These are phyloP conservation scores for Exophiala alcalophila DNA, from an alignment of 2,329 filamentous ascomycete species.

Conservation along the genomic window DNA sequence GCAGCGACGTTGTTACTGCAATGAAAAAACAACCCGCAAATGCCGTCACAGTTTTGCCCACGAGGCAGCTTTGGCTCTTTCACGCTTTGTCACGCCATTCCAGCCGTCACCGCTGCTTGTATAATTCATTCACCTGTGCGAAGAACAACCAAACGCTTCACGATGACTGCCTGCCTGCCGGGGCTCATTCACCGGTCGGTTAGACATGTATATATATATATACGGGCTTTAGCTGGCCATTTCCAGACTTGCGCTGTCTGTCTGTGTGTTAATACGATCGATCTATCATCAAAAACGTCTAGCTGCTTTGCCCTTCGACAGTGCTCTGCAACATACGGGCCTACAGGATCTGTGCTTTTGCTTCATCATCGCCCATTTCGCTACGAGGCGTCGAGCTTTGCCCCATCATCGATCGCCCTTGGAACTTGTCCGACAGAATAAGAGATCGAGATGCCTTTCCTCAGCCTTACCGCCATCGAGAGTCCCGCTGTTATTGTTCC, in stretches of 20 bases:
- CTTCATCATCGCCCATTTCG: too few species aligned
- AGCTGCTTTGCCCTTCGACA: not conserved
- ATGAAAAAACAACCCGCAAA: too few species aligned
- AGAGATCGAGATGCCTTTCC: not conserved
- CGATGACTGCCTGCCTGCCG: too few species aligned
- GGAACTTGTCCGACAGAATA: not conserved
- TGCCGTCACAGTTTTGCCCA: too few species aligned
- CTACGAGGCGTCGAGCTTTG: too few species aligned
- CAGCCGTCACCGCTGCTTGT: not conserved
- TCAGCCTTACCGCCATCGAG: not conserved
- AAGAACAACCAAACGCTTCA: too few species aligned
- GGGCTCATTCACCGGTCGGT: not conserved
- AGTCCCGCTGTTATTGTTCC: too few species aligned
- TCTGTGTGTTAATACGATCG: not conserved
- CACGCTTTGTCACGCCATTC: not conserved
- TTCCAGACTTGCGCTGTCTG: not conserved
- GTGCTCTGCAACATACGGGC: not conserved
- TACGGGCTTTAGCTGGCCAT: not conserved
- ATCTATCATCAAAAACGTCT: not conserved
- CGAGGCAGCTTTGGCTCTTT: not conserved
- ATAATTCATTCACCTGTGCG: not conserved
- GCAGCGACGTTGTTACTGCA: constrained; percentile 18
- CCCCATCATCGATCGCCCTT: not conserved
- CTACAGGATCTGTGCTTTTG: too few species aligned
- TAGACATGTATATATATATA: not conserved